A percentile compares a stretch with the other conserved stretches of the same genome.
Conservation (phyloP, 1,284 basidiomycete genomes). For the Vanrija sp. region DNA sequence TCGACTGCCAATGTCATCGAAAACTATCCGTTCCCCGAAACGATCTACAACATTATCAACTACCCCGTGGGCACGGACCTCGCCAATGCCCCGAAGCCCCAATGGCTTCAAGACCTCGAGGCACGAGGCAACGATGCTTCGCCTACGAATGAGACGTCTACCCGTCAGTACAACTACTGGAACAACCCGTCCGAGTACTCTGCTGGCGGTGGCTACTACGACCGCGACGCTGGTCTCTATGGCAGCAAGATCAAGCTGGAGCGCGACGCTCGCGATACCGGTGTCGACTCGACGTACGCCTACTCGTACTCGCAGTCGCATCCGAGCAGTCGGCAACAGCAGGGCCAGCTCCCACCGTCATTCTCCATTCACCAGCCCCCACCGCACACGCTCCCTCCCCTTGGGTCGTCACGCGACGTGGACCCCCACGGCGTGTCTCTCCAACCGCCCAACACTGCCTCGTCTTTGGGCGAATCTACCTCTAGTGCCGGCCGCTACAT, state of each 20-base stretch:
- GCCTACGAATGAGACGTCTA: slow-evolving; percentile 1
- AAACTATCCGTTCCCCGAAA: slow-evolving; percentile 16
- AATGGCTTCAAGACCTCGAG: slow-evolving; percentile 12
- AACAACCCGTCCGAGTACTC: slow-evolving; percentile 10
- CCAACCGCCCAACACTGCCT: too few relatives aligned
- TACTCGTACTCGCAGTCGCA: slow-evolving; percentile 5
- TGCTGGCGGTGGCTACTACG: slow-evolving; percentile 6
- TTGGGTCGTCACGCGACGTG: background rate
- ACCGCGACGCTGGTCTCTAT: background rate
- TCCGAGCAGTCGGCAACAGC: background rate
- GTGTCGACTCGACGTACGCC: slow-evolving; percentile 2
- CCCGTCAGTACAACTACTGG: slow-evolving; percentile 11
- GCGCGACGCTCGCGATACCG: background rate
- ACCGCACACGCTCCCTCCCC: slow-evolving; percentile 1
- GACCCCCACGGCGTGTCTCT: slow-evolving; percentile 2
- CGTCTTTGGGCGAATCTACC: too few relatives aligned
- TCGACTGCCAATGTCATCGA: slow-evolving; percentile 21
- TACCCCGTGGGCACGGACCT: slow-evolving; percentile 13
- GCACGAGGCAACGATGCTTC: slow-evolving; percentile 7
- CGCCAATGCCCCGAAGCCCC: slow-evolving; percentile 16
- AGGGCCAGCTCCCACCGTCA: background rate
- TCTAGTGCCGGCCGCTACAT: too few relatives aligned
- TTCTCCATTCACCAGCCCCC: background rate
- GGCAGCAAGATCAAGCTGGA: background rate
- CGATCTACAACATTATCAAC: slow-evolving; percentile 17